Conservation (phyloP, 257 asterid species). For the Coffea eugenioides region DNA sequence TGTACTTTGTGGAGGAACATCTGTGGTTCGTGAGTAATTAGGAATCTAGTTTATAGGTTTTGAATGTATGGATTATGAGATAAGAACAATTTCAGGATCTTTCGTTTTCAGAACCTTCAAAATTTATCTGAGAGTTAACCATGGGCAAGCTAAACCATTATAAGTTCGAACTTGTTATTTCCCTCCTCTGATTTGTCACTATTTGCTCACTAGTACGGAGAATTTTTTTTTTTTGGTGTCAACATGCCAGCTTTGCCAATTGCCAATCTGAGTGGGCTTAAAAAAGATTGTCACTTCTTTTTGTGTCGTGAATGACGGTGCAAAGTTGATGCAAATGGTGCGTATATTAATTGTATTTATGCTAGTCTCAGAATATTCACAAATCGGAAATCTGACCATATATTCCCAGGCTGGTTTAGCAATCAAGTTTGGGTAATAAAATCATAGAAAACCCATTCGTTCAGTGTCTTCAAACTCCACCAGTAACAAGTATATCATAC, state of each 20-base stretch:
- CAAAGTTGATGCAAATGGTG: not conserved
- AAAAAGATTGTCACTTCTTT: not conserved
- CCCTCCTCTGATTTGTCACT: not conserved
- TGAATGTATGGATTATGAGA: not conserved
- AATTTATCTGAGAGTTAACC: not conserved
- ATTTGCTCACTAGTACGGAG: not conserved
- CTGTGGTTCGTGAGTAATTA: not conserved
- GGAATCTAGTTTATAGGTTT: conserved; percentile 11
- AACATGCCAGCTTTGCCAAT: not conserved
- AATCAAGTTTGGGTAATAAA: not conserved
- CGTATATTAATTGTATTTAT: not conserved
- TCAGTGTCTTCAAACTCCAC: too few relatives aligned
- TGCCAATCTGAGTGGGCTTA: too few relatives aligned
- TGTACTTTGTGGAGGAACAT: not conserved
- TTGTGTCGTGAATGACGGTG: not conserved
- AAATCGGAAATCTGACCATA: not conserved
- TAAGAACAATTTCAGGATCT: not conserved
- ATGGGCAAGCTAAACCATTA: not conserved
- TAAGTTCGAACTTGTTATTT: not conserved
- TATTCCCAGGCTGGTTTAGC: not conserved
- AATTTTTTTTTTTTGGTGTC: not conserved
- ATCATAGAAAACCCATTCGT: too few relatives aligned
- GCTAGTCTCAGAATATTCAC: not conserved
- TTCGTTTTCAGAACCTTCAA: not conserved
- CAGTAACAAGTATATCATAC: too few relatives aligned